phyloP scores from a whole-genome alignment of 2,329 filamentous ascomycete genomes.

The Penicillium sp. region DNA sequence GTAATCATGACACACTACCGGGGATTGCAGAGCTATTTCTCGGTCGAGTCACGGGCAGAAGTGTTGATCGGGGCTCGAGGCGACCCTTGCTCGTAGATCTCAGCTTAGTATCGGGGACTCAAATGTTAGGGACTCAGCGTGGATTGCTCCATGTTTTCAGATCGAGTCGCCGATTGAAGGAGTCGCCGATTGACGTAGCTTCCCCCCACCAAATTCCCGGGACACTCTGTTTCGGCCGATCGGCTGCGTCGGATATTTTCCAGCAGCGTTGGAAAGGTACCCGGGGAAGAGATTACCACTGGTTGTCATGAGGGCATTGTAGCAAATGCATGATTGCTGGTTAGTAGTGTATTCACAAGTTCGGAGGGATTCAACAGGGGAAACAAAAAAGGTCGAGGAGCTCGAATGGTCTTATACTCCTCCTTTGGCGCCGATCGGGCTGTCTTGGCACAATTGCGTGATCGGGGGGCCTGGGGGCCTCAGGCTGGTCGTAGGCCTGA shows the following conservation, averaged over 20 bases:
- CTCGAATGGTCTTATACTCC: constrained; percentile 29
- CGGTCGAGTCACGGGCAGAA: constrained; percentile 3
- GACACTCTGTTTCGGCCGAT: constrained; percentile 27
- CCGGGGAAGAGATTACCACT: not conserved
- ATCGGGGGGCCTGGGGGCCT: constrained; percentile 20
- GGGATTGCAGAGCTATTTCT: not conserved
- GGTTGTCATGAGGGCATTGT: not conserved
- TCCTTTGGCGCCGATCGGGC: constrained; percentile 12
- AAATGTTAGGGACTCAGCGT: too few species aligned
- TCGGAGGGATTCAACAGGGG: not conserved
- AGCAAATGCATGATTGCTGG: not conserved
- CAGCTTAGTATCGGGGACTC: not conserved
- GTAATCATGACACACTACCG: constrained; percentile 1
- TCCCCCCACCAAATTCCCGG: constrained; percentile 26
- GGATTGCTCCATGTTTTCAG: not conserved
- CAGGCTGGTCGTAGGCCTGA: constrained; percentile 1
- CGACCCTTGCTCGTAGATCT: not conserved
- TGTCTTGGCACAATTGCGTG: constrained; percentile 39
- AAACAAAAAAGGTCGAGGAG: constrained; percentile 16
- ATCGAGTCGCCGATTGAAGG: not conserved
- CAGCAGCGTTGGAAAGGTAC: not conserved
- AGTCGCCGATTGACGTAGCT: constrained; percentile 7
- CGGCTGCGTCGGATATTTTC: constrained; percentile 17
- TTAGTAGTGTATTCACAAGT: not conserved
- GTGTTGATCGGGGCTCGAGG: not conserved